A percentile compares a stretch with the other conserved stretches of the same genome.
Conservation (phyloP, 768 basidiomycete genomes). For the Termitomyces sp. region DNA sequence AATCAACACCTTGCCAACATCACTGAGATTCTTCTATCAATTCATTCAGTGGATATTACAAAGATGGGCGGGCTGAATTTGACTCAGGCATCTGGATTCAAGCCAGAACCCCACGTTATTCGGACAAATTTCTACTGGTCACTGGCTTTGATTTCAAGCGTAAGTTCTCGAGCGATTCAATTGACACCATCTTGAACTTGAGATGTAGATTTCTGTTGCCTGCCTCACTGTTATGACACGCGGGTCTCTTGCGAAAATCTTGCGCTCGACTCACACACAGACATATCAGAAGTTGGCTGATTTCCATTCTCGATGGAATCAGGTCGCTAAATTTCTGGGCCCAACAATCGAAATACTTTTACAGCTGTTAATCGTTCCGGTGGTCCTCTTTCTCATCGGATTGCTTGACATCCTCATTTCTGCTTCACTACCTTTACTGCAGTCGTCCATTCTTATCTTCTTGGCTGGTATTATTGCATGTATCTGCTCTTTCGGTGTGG, state of each 20-base stretch:
- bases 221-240: slow-evolving; percentile 11
- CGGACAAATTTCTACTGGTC: slow-evolving; percentile 15
- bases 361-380: slow-evolving; percentile 6
- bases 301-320: slow-evolving; percentile 6
- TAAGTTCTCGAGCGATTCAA: not conserved
- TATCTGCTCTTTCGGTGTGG: not conserved
- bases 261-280: not conserved
- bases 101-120: slow-evolving; percentile 5
- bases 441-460: not conserved
- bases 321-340: slow-evolving; percentile 4
- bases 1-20: slow-evolving; percentile 14
- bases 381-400: slow-evolving; percentile 9
- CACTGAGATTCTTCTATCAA: slow-evolving; percentile 6
- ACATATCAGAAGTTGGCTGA: slow-evolving; percentile 5
- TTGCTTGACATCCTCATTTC: slow-evolving; percentile 11
- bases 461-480: not conserved
- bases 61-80: not conserved
- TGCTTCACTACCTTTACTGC: not conserved
- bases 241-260: slow-evolving; percentile 3
- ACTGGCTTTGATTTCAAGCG: slow-evolving; percentile 11
- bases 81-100: not conserved
- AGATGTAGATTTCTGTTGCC: slow-evolving; percentile 10
- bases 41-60: not conserved
- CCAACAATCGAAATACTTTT: slow-evolving; percentile 10
- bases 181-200: not conserved